Base-by-base conservation (phyloP, 805 yeast species). In the Candida dajiaensis region DNA sequence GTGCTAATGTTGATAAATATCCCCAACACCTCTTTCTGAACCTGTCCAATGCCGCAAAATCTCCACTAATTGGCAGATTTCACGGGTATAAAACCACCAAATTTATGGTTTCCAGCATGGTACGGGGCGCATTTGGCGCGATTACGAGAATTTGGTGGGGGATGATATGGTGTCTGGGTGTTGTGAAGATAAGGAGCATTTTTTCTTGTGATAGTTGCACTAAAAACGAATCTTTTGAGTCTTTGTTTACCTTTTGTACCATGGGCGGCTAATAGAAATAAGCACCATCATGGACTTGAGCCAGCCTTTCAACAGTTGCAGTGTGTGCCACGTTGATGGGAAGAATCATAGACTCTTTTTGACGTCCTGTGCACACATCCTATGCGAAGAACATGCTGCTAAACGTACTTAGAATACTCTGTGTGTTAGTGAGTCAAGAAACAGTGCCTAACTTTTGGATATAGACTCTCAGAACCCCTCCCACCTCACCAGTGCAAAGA, bases 341-440 rank as follows among this genome's bases (percentile, higher is more conserved):
- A 40, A 42, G 18, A 57, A 47, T 3, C 56, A 52, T n/a, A 58
- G 58, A 1, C 55, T 68, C 20, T 53, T 53, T 38, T 46, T 69
- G 41, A 67, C 70, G 1, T 66, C 71, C 3, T 69, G 73, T 55
- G 72, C 71, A 4, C 72, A 68, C 50, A 56, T 63, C 1, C 49
- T 69, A 19, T 69, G 73, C 41, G 53, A 57, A 3, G 57, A 58
- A 13, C 71, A 69, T 50, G 52, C 55, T 10, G n/a, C 46, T 10
- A 50, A 40, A 42, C 42, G 59, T 55, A 42, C 19, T 19, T n/a
- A 20, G 22, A n/a, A 19, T 11, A 36, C 22, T 25, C 9, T n/a
- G 7, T 16, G 22, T 23, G 18, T 23, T 40, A 15, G 16, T 33
- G 26, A 42, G n/a, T n/a, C 41, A 12, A 13, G n/a, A 21, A 35